These are phyloP conservation scores for Microstroma glucosiphilum DNA, from an alignment of 1,284 basidiomycete genomes.

Conservation along the genomic window DNA sequence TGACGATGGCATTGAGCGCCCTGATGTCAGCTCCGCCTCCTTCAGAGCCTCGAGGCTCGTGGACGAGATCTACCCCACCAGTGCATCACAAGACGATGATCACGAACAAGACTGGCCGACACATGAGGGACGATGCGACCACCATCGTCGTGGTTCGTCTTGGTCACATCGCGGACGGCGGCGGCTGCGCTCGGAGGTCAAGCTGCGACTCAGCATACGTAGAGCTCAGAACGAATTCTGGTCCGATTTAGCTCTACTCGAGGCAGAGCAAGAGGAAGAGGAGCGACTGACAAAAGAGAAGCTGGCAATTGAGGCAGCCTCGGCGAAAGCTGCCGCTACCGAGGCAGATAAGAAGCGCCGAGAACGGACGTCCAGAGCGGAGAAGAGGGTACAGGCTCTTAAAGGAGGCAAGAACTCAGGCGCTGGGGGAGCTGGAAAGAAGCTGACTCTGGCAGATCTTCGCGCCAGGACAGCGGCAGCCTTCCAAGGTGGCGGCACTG, in stretches of 20 bases:
- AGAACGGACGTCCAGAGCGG: background rate
- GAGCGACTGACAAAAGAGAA: background rate
- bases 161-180: background rate
- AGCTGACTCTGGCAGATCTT: background rate
- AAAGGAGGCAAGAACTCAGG: slow-evolving; percentile 1
- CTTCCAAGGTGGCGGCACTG: background rate
- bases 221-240: background rate
- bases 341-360: background rate
- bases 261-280: background rate
- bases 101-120: background rate
- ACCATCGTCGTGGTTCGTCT: background rate
- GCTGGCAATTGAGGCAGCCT: background rate
- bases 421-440: background rate
- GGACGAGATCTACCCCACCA: background rate
- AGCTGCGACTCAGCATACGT: background rate
- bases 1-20: background rate
- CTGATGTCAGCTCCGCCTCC: background rate
- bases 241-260: background rate
- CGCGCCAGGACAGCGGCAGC: background rate
- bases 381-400: background rate
- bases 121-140: background rate
- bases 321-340: background rate
- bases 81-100: background rate
- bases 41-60: slow-evolving; percentile 3
- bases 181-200: background rate